Conservation (phyloP, 2,329 filamentous ascomycete species). For the Penicillium sp. region DNA sequence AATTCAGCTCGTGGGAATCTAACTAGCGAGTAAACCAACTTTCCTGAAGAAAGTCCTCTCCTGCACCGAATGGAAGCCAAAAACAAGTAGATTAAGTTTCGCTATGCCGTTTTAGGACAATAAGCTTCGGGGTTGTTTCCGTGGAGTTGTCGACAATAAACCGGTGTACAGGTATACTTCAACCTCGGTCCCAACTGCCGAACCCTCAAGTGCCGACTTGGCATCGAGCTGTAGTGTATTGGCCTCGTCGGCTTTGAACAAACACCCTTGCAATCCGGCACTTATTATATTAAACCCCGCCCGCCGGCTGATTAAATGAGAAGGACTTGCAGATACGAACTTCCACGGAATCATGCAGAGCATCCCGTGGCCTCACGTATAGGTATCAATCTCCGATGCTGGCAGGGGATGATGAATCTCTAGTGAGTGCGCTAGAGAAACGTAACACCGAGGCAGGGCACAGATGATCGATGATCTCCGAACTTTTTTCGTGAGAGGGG, state of each 20-base stretch:
- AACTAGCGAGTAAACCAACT: background rate
- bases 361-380: background rate
- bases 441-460: background rate
- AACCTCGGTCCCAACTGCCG: slow-evolving; percentile 1
- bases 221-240: background rate
- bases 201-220: slow-evolving; percentile 2
- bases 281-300: background rate
- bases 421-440: background rate
- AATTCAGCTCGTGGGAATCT: background rate
- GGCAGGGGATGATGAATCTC: background rate
- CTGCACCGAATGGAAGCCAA: background rate
- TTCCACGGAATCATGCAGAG: background rate
- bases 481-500: background rate
- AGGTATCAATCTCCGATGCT: background rate
- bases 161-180: background rate
- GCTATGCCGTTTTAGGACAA: background rate
- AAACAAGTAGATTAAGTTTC: background rate
- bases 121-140: background rate
- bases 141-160: background rate
- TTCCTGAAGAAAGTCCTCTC: background rate
- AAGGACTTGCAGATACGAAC: slow-evolving; percentile 1
- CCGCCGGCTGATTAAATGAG: background rate
- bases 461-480: slow-evolving; percentile 3
- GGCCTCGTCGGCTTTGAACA: background rate
- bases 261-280: background rate